Evolutionary conservation across 805 yeast genomes (phyloP), one percentile per base, ranked within the genome.

Genomic region (Starmerella floris): DNA sequence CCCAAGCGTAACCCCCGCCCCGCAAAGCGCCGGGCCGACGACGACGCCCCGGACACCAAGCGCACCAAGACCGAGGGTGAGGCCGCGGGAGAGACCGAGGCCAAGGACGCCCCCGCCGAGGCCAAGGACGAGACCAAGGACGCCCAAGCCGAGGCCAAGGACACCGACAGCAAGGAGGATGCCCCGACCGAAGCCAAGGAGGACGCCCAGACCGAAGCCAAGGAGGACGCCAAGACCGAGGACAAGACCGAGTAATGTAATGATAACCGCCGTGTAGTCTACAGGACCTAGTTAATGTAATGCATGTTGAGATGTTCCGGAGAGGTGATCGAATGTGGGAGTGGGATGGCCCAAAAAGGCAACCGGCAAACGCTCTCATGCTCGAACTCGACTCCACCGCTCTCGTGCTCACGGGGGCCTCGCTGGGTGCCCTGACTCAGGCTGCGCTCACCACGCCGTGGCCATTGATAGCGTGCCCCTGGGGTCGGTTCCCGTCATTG

Each of bases 1-100:
- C 37, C 19, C 34, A 23, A 30, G 49, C 48, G 43, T 51, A 57
- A 49, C 26, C 27, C 16, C 34, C 32, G 21, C 28, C 32, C 23
- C 27, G 28, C 35, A 27, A 27, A 33, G 40, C 39, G 40, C 20
- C 15, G 21, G 3, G 35, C 36, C n/a, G 32, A 28, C 34, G 28
- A 34, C 15, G 48, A 35, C 20, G 27, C 39, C 21, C 27, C 40
- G 30, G 48, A 39, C 17, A 36, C 44, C 10, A 41, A 41, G 39
- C 31, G 33, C 25, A 26, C 41, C 21, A 37, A 30, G 26, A 28
- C 40, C 28, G 46, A 42, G 23, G 40, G 39, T 23, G 27, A 26
- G 13, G 15, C 39, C n/a, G 11, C 16, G 5, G 37, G n/a, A n/a
- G 31, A 33, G 41, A 23, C 41, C 37, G 37, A 39, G 39, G 32